Base-by-base conservation (phyloP, 495 filamentous ascomycete species). In the Talaromyces proteolyticus region DNA sequence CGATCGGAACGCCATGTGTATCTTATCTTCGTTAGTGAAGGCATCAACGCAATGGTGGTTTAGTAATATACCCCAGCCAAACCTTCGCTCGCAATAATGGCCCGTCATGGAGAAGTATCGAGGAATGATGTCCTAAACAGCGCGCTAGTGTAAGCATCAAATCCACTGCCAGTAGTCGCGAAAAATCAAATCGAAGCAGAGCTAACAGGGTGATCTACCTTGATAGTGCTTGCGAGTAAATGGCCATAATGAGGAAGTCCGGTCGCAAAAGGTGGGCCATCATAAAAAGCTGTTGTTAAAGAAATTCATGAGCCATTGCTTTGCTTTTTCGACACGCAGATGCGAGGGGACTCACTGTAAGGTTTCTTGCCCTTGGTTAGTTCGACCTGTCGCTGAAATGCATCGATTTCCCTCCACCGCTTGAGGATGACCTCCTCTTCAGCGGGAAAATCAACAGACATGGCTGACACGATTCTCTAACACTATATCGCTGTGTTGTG, bases 121-220 rank as follows among this genome's bases (percentile, higher is more conserved):
- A 0, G 89, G 88, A 53, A 94, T 89, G 53, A 92, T 87, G 60
- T 94, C 88, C 59, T 94, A 91, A 65, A 92, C 77, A 67, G 82
- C n/a, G 72, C 68, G 85, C 81, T 21, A 0, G 20, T 37, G 45
- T 38, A 5, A 23, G 11, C 2, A 37, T 1, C 29, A 14, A 34
- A 14, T 34, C 29, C 8, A 34, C 8, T 10, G 8, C 4, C 29
- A 2, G 14, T 2, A 34, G 29, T 24, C 97, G 92, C 72, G 92
- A 84, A 59, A 84, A 83, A 11, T 93, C 93, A 66, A 94, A 95
- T 90, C 95, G 96, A 26, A 91, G 90, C 93, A 93, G 97, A 63
- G 96, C 97, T 55, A 91, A 72, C 1, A 92, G 91, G 56, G 97
- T 93, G 52, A 96, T 91, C n/a, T 65, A 97, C 93, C 63, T 98